Conservation (phyloP, 192 early-diverging fungal species). For the Mortierella alpina region DNA sequence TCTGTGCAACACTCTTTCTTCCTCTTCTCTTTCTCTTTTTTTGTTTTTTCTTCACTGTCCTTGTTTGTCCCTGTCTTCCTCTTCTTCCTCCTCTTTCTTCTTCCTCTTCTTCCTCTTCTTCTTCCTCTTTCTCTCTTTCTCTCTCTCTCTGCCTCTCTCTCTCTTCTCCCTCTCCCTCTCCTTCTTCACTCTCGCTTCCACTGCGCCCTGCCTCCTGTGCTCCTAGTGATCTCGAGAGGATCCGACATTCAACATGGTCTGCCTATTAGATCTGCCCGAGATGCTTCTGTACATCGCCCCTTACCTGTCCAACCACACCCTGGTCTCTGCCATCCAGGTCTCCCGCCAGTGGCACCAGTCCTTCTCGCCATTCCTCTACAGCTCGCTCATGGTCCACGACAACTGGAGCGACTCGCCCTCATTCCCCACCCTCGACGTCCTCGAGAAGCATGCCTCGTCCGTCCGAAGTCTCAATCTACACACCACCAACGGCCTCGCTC, state of each 20-base stretch:
- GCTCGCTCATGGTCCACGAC: not conserved
- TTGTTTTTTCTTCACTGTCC: not conserved
- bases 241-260: not conserved
- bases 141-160: not conserved
- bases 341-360: constrained; percentile 24
- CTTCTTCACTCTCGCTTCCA: not conserved
- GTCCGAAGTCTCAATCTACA: constrained; percentile 15
- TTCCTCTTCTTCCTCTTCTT: not conserved
- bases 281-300: constrained; percentile 25
- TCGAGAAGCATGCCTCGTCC: constrained; percentile 22
- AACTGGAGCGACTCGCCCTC: constrained; percentile 3
- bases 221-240: not conserved
- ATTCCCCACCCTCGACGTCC: constrained; percentile 1
- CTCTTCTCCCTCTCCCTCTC: not conserved
- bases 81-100: not conserved
- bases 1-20: not conserved
- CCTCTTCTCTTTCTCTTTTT: no score
- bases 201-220: no score
- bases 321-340: constrained; percentile 6
- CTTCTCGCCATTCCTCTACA: constrained; percentile 19
- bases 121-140: no score
- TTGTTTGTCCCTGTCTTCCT: not conserved
- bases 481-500: constrained; percentile 13
- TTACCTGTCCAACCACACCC: constrained; percentile 2
- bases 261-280: constrained; percentile 21